These are phyloP conservation scores for Dendrothele bispora DNA, from an alignment of 768 basidiomycete species.

Conservation along the genomic window DNA sequence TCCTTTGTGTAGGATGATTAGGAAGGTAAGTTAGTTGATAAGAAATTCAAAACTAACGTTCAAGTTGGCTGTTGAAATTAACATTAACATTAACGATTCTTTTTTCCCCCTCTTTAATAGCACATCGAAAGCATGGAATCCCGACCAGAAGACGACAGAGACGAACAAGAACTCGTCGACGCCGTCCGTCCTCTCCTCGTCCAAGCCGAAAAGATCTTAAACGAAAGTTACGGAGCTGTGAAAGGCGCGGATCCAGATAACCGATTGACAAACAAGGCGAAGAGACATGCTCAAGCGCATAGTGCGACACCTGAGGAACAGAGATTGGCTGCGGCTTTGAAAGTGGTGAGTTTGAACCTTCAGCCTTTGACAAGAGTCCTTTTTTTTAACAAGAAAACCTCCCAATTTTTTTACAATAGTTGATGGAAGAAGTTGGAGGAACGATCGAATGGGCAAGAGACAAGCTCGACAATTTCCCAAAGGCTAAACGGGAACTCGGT, in stretches of 20 bases:
- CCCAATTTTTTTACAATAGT: slow-evolving; percentile 12
- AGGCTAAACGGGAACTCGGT: slow-evolving; percentile 35
- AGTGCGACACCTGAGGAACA: slow-evolving; percentile 36
- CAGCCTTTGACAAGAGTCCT: background rate
- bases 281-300: slow-evolving; percentile 32
- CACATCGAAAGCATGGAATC: slow-evolving; percentile 31
- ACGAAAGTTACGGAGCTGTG: slow-evolving; percentile 35
- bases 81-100: background rate
- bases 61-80: slow-evolving; percentile 17
- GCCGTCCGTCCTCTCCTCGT: slow-evolving; percentile 34
- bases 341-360: slow-evolving; percentile 21
- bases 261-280: slow-evolving; percentile 30
- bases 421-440: slow-evolving; percentile 35
- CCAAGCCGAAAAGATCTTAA: slow-evolving; percentile 34
- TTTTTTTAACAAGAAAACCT: background rate
- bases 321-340: slow-evolving; percentile 35
- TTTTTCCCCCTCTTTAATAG: slow-evolving; percentile 17
- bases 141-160: slow-evolving; percentile 32
- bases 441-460: slow-evolving; percentile 36
- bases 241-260: slow-evolving; percentile 36
- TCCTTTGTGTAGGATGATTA: slow-evolving; percentile 32
- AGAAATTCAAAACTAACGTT: slow-evolving; percentile 34
- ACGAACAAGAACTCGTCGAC: slow-evolving; percentile 31
- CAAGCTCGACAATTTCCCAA: slow-evolving; percentile 34
- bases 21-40: slow-evolving; percentile 30